Evolutionary conservation across 2,329 filamentous ascomycete genomes (phyloP), one percentile per base, ranked within the genome.

Genomic region (Colletotrichum trifolii): DNA sequence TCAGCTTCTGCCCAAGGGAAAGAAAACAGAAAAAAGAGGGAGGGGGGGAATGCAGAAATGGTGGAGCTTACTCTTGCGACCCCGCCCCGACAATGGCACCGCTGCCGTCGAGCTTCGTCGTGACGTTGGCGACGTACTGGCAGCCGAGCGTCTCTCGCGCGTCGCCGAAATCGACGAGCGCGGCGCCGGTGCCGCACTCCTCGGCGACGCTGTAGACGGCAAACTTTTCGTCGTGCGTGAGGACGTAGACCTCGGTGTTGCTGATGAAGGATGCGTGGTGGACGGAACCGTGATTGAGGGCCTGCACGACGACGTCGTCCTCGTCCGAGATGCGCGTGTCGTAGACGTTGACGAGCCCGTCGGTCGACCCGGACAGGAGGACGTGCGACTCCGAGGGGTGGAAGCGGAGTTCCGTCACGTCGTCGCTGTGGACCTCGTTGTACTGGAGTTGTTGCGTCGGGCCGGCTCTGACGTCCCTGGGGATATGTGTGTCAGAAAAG

Each of bases 201-300:
- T 91, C 90, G 52, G 88, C 86, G 60, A 91, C 79, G 67, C 89
- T 86, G 74, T 94, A 93, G 62, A 94, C 83, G 15, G 90, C 89
- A 67, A 94, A 86, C 64, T 87, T 89, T 79, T 96, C 92, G 73
- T 95, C 92, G 64, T 93, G 91, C 1, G 90, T 92, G 9, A 94
- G 78, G 4, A 90, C 91, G 68, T 88, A 93, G 38, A 94, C 85
- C 71, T 91, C 85, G 6, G 84, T 84, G 13, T 81, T 76, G 60
- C 82, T 87, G 59, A 95, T 80, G 78, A 94, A 94, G 6, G 88
- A 90, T 12, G 91, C 89, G 69, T 87, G 90, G 75, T 93, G 91
- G 68, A 95, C 86, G 39, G 89, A 87, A 42, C 87, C 85, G 73
- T 92, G 91, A 76, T 95, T 95, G 74, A 94, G 89, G 11, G 93